These are phyloP conservation scores for Lentinula raphanica DNA, from an alignment of 768 basidiomycete genomes.

Conservation along the genomic window DNA sequence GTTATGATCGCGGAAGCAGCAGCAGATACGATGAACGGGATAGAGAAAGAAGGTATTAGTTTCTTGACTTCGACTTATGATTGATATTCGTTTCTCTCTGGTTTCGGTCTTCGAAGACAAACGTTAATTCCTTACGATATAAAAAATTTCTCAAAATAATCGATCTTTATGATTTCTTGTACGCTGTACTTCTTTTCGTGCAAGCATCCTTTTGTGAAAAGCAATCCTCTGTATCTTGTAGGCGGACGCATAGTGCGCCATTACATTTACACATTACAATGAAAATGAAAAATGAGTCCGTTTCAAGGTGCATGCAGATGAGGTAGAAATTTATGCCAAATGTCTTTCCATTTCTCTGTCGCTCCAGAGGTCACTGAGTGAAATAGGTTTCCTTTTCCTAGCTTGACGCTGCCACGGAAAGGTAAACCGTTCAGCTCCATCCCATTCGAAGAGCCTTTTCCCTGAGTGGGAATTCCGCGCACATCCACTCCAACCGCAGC, in stretches of 20 bases:
- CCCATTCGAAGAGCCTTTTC: constrained; percentile 27
- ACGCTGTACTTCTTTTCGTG: too few species aligned
- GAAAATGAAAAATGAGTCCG: too few species aligned
- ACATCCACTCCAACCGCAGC: constrained; percentile 58
- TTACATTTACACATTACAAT: background rate
- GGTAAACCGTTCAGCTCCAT: constrained; percentile 62
- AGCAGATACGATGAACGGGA: background rate
- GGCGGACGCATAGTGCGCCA: too few species aligned
- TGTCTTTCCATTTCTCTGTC: background rate
- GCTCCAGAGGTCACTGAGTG: background rate
- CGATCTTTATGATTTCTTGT: too few species aligned
- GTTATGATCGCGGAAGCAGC: background rate
- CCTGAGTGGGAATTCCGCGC: constrained; percentile 53
- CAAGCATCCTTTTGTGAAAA: too few species aligned
- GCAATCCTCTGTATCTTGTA: too few species aligned
- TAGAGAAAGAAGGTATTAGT: background rate
- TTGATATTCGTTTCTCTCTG: background rate
- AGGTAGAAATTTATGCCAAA: background rate
- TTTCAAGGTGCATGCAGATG: background rate
- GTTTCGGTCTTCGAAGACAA: background rate
- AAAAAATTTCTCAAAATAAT: background rate
- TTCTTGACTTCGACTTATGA: background rate
- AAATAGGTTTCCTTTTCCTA: constrained; percentile 49
- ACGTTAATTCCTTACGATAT: background rate
- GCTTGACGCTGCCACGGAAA: constrained; percentile 57